A percentile compares a stretch with the other conserved stretches of the same genome.
phyloP scores from a whole-genome alignment of 495 filamentous ascomycete genomes.

The Aspergillus indologenus region DNA sequence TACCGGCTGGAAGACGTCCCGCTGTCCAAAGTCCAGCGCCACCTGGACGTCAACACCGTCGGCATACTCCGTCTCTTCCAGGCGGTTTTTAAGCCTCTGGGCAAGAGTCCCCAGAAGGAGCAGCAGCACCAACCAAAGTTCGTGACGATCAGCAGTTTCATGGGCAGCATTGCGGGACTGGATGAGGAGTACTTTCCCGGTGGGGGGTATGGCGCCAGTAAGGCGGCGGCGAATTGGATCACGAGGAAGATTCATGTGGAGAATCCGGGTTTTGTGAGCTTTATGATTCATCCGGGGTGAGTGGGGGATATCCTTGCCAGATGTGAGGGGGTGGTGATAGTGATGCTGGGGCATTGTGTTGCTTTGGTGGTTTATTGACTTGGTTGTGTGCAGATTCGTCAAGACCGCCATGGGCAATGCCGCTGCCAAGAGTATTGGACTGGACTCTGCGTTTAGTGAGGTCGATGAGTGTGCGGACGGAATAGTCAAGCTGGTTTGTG shows the following conservation, averaged over 20 bases:
- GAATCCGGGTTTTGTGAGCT: neutral
- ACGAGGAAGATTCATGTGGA: slow-evolving; percentile 5
- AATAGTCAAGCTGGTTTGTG: neutral
- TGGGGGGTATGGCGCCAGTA: neutral
- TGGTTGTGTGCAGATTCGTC: neutral
- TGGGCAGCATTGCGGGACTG: neutral
- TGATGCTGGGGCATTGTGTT: no score
- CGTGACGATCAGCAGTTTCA: slow-evolving; percentile 1
- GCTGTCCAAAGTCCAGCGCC: neutral
- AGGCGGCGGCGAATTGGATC: slow-evolving; percentile 1
- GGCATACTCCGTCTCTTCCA: slow-evolving; percentile 4
- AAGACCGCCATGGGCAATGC: neutral
- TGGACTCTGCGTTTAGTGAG: neutral
- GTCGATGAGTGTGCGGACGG: neutral
- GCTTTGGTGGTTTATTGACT: neutral
- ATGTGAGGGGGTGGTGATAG: neutral
- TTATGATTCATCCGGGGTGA: slow-evolving; percentile 4
- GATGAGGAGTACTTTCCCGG: neutral
- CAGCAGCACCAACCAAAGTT: neutral
- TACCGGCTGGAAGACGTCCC: neutral
- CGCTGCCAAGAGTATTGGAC: neutral
- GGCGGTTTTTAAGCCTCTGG: neutral
- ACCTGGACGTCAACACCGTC: slow-evolving; percentile 3
- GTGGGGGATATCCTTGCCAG: neutral
- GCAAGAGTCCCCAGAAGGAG: no score